Evolutionary conservation across 2,329 filamentous ascomycete species (phyloP).

Genomic region (Trichoderma guizhouense): DNA sequence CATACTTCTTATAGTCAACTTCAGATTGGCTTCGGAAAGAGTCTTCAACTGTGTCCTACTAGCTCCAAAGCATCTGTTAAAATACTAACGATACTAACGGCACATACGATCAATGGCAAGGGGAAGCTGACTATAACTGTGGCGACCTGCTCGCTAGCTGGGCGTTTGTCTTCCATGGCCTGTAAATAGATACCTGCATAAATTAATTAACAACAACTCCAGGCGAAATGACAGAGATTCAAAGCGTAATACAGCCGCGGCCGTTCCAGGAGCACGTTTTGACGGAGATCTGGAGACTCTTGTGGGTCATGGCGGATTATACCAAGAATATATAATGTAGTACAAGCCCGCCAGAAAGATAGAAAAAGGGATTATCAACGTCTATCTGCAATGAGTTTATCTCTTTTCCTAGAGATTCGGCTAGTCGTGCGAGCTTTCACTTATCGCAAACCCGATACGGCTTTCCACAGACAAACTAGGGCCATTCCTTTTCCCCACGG

Average conservation of each 20-base stretch:
- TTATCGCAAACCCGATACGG: background rate
- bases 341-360: background rate
- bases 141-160: background rate
- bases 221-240: background rate
- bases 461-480: background rate
- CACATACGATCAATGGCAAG: no score
- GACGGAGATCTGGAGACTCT: background rate
- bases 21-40: no score
- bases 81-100: no score
- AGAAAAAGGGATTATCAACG: background rate
- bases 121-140: background rate
- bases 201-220: background rate
- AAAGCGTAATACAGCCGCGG: background rate
- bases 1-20: no score
- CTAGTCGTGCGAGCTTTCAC: background rate
- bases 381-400: background rate
- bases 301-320: background rate
- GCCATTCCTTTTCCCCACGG: background rate
- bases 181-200: background rate
- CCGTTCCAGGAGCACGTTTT: background rate
- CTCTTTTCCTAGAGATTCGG: background rate
- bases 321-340: background rate
- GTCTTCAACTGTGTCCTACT: no score
- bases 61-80: no score
- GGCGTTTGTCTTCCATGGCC: background rate